Base-by-base conservation (phyloP, 1,139 yeast genomes). In the Pichia sp. region DNA sequence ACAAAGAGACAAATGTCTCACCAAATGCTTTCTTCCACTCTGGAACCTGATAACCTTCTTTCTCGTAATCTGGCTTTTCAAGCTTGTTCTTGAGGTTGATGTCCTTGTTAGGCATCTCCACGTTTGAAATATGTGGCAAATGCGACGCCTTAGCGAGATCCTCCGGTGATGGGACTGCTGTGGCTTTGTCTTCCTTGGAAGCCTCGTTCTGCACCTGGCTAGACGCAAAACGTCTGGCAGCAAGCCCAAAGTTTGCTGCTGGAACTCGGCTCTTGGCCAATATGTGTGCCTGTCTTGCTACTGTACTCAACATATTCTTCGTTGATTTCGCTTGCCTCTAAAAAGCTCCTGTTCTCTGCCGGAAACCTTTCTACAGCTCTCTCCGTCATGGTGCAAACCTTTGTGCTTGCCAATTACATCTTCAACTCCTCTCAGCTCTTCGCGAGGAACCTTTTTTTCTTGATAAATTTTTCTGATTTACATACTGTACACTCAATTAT, bases 1-100 rank as follows among this genome's bases (percentile, higher is more conserved):
- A 85, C 1, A 82, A 58, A 41, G 80, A 77, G 59, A 92, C 81
- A 40, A 89, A 77, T 53, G 79, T 70, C 69, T 89, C 93, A 59
- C 97, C 96, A 43, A 90, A 68, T 5, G 77, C 74, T 65, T 83
- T 85, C 62, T 86, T 82, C 84, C 90, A 85, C 47, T 76, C 73
- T 0, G 95, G 82, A 69, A 90, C 76, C 58, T 77, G 72, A 63
- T 79, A 86, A 5, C 68, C 71, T 23, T 77, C 79, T 50, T 77
- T 77, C 69, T 87, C 95, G 59, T 82, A 83, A 56, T 78, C 76
- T 43, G 70, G 73, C 41, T 59, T 61, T 32, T 56, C 62, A 31
- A 69, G 51, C 53, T 67, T 70, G 43, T 62, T 56, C 57, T 72
- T 72, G 3, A 68, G 66, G 50, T 60, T 63, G n/a, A 69, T 63